Conservation (phyloP, 306 rosid species). For the Ammopiptanthus mongolicus region DNA sequence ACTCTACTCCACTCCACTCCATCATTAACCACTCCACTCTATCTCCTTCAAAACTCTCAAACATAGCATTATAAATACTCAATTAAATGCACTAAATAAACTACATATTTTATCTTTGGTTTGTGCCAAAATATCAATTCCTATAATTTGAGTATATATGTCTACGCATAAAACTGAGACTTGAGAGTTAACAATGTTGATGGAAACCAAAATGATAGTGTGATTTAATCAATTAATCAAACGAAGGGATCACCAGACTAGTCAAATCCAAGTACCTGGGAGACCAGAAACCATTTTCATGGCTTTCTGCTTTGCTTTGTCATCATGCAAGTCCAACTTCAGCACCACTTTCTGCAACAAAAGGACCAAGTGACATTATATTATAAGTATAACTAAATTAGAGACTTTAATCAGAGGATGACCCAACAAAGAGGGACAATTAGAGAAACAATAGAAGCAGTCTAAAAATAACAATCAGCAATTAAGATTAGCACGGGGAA, state of each 20-base stretch:
- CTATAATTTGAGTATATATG: neutral
- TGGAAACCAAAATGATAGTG: neutral
- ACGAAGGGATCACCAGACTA: neutral
- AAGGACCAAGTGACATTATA: neutral
- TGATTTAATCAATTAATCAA: neutral
- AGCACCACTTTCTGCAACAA: conserved; percentile 65
- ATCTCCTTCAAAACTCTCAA: no score
- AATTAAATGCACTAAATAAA: neutral
- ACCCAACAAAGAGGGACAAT: neutral
- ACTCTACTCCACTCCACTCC: no score
- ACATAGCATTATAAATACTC: no score
- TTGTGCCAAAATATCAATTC: neutral
- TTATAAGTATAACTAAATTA: neutral
- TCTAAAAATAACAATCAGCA: neutral
- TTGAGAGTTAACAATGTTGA: neutral
- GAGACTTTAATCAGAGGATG: neutral
- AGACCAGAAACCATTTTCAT: conserved; percentile 58
- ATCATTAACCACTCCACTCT: no score
- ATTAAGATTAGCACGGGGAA: neutral
- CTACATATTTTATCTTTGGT: neutral
- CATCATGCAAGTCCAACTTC: conserved; percentile 69
- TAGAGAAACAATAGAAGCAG: neutral
- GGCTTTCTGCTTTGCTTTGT: conserved; percentile 70
- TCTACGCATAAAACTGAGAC: neutral
- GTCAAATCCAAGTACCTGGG: conserved; percentile 34